phyloP scores from a whole-genome alignment of 768 basidiomycete genomes.

The Trametes elegans region DNA sequence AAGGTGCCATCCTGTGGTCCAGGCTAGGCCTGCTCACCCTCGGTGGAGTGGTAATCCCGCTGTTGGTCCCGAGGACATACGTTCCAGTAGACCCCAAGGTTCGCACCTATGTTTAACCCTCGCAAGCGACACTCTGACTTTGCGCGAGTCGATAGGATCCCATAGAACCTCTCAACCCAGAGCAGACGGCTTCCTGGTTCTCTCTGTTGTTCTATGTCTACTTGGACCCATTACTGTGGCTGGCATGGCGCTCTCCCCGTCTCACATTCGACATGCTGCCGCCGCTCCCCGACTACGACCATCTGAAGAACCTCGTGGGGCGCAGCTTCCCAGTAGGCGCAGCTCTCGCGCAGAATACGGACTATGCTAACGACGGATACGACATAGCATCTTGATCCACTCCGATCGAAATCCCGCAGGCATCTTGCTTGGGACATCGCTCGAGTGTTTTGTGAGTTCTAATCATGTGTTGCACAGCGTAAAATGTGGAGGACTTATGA shows the following conservation, averaged over 20 bases:
- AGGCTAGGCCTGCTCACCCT: slow-evolving; percentile 34
- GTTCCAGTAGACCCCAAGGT: slow-evolving; percentile 38
- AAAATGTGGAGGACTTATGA: background rate
- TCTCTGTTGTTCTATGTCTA: slow-evolving; percentile 34
- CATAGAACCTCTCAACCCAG: slow-evolving; percentile 34
- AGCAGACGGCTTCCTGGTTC: slow-evolving; percentile 42
- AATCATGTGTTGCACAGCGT: background rate
- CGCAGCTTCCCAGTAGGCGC: slow-evolving; percentile 26
- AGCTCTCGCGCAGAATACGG: background rate
- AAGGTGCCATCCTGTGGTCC: slow-evolving; percentile 36
- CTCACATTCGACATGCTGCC: slow-evolving; percentile 33
- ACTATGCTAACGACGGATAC: background rate
- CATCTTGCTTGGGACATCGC: slow-evolving; percentile 37
- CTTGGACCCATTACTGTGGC: slow-evolving; percentile 33
- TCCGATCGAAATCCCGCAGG: slow-evolving; percentile 28
- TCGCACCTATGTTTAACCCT: background rate
- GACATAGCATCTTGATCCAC: slow-evolving; percentile 36
- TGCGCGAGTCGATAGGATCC: background rate
- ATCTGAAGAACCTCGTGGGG: slow-evolving; percentile 25
- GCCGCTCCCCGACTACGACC: slow-evolving; percentile 29
- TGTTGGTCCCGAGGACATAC: slow-evolving; percentile 39
- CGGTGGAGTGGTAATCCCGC: slow-evolving; percentile 37
- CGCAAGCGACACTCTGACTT: background rate
- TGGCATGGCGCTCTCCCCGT: slow-evolving; percentile 29
- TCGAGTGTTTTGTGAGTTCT: slow-evolving; percentile 24